Percentiles rank a stretch among this genome's conserved stretches.
Evolutionary conservation across 345 rosid genomes (phyloP).

Genomic region (Turritis glabra): DNA sequence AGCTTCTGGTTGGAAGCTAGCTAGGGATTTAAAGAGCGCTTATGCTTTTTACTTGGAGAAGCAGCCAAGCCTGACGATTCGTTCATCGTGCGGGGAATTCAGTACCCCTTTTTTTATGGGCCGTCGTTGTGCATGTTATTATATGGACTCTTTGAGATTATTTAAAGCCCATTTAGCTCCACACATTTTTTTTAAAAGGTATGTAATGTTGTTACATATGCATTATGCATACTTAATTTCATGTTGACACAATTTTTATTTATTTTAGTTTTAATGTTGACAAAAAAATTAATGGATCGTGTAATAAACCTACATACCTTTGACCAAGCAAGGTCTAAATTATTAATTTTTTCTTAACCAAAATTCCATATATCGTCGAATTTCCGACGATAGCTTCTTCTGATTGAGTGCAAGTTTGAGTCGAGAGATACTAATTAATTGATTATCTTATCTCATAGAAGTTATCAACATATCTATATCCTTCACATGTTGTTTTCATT

Average conservation of each 20-base stretch:
- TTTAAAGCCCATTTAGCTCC: constrained; percentile 10
- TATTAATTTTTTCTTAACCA: too few relatives aligned
- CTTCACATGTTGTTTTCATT: background rate
- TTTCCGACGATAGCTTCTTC: background rate
- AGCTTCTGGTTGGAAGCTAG: background rate
- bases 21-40: constrained; percentile 40
- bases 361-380: background rate
- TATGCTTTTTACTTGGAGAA: constrained; percentile 25
- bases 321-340: too few relatives aligned
- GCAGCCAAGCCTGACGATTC: constrained; percentile 22
- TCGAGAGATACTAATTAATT: background rate
- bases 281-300: too few relatives aligned
- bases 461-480: background rate
- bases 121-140: background rate
- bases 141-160: background rate
- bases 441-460: background rate
- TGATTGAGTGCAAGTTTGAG: constrained; percentile 32
- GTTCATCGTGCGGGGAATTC: background rate
- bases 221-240: background rate
- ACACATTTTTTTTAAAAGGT: too few relatives aligned
- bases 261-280: background rate
- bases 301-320: too few relatives aligned
- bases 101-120: constrained; percentile 1
- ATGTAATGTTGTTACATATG: too few relatives aligned
- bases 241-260: background rate